These are phyloP conservation scores for Conidiobolus incongruus DNA, from an alignment of 371 early-diverging fungal genomes.

Conservation along the genomic window DNA sequence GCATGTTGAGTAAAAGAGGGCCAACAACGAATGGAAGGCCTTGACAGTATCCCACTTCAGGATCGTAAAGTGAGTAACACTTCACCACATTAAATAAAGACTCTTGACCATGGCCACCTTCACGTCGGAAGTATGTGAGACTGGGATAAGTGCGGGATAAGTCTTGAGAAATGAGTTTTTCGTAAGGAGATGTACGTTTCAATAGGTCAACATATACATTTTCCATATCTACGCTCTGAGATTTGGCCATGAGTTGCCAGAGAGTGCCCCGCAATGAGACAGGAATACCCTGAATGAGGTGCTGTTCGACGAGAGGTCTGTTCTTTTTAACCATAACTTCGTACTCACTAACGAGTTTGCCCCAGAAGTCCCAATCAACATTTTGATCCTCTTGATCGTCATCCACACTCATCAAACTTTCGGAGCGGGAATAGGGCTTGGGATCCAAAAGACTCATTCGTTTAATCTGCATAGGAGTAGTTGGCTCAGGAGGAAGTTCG, in stretches of 20 bases:
- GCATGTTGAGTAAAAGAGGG: constrained; percentile 78
- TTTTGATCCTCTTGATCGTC: not conserved
- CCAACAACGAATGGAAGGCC: constrained; percentile 75
- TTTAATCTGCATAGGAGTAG: not conserved
- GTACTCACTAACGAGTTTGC: constrained; percentile 65
- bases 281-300: constrained; percentile 71
- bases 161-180: constrained; percentile 75
- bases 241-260: constrained; percentile 65
- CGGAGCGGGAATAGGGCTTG: not conserved
- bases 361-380: constrained; percentile 62
- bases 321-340: constrained; percentile 48
- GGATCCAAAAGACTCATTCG: not conserved
- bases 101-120: constrained; percentile 68
- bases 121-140: constrained; percentile 50
- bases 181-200: constrained; percentile 43
- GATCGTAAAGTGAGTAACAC: constrained; percentile 75
- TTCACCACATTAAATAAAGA: constrained; percentile 72
- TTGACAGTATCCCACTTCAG: constrained; percentile 86
- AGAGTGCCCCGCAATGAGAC: constrained; percentile 70
- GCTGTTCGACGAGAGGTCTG: constrained; percentile 26
- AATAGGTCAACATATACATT: constrained; percentile 37
- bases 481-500: no score
- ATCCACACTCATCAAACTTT: not conserved
- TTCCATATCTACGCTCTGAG: constrained; percentile 37
- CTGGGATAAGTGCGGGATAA: constrained; percentile 68